A percentile compares a stretch with the other conserved stretches of the same genome.
These are phyloP conservation scores for Tuber calosporum DNA, from an alignment of 495 filamentous ascomycete genomes.

Conservation along the genomic window DNA sequence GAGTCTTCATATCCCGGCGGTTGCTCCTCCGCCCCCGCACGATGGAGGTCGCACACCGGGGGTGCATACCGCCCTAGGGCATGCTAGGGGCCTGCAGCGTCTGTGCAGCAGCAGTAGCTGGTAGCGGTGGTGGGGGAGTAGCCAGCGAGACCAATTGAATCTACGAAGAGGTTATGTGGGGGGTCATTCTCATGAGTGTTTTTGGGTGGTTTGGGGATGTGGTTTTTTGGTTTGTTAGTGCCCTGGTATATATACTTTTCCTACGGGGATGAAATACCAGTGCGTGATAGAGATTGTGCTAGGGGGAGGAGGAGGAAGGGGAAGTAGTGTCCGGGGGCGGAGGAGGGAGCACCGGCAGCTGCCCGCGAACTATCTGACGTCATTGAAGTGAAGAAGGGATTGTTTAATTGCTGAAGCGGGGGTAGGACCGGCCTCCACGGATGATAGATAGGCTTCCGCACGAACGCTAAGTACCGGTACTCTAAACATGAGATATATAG, in stretches of 20 bases:
- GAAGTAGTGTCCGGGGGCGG: background rate
- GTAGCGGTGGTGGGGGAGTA: background rate
- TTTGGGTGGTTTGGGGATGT: background rate
- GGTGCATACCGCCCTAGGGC: background rate
- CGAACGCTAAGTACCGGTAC: background rate
- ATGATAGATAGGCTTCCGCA: background rate
- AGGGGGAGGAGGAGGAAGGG: background rate
- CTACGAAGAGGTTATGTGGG: background rate
- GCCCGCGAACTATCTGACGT: background rate
- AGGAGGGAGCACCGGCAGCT: slow-evolving; percentile 1
- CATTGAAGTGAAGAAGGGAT: background rate
- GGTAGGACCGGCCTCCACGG: background rate
- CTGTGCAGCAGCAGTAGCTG: background rate
- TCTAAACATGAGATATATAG: too few species aligned
- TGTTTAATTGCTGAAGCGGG: background rate
- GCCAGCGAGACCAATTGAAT: background rate
- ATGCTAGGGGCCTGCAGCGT: background rate
- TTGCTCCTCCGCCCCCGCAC: background rate
- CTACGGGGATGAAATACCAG: background rate
- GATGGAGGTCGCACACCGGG: background rate
- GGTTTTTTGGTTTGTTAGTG: background rate
- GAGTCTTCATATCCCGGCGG: background rate
- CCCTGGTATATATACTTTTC: background rate
- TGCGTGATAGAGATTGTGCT: background rate
- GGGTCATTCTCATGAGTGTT: background rate